These are phyloP conservation scores for Lippia alba DNA, from an alignment of 305 asterid species.

Conservation along the genomic window DNA sequence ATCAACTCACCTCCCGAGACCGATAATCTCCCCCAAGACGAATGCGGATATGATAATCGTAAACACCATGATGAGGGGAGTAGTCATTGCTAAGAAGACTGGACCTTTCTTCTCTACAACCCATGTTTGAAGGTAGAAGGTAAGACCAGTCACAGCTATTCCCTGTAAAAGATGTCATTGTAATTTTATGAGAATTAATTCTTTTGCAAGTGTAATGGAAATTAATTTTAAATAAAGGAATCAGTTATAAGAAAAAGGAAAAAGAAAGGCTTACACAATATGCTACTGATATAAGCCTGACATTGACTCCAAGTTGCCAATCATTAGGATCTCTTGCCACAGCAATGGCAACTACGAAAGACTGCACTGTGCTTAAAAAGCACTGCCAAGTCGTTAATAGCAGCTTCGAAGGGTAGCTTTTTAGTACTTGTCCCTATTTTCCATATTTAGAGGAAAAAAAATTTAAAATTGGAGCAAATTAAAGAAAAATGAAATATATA, in stretches of 20 bases:
- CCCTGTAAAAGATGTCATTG: conserved; percentile 65
- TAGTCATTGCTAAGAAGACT: conserved; percentile 64
- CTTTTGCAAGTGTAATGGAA: too few species aligned
- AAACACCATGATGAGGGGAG: conserved; percentile 57
- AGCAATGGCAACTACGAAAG: conserved; percentile 57
- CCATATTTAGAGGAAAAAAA: neutral
- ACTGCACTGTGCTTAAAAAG: conserved; percentile 57
- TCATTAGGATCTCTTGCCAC: conserved; percentile 57
- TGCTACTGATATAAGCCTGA: conserved; percentile 58
- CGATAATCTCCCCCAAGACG: conserved; percentile 58
- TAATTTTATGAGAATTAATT: too few species aligned
- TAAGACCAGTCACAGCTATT: conserved; percentile 66
- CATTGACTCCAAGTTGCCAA: conserved; percentile 77
- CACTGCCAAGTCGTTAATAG: conserved; percentile 65
- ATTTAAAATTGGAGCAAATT: too few species aligned
- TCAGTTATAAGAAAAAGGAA: neutral
- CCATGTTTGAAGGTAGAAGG: conserved; percentile 81
- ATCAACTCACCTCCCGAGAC: conserved; percentile 64
- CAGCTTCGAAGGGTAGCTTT: conserved; percentile 67
- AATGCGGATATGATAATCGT: conserved; percentile 58
- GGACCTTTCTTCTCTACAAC: conserved; percentile 82
- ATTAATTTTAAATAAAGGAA: too few species aligned
- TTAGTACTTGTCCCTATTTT: conserved; percentile 53
- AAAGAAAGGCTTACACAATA: conserved; percentile 60
- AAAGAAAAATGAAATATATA: too few species aligned